Evolutionary conservation across 1,139 yeast species (phyloP).

Genomic region (Yamadazyma sp.): DNA sequence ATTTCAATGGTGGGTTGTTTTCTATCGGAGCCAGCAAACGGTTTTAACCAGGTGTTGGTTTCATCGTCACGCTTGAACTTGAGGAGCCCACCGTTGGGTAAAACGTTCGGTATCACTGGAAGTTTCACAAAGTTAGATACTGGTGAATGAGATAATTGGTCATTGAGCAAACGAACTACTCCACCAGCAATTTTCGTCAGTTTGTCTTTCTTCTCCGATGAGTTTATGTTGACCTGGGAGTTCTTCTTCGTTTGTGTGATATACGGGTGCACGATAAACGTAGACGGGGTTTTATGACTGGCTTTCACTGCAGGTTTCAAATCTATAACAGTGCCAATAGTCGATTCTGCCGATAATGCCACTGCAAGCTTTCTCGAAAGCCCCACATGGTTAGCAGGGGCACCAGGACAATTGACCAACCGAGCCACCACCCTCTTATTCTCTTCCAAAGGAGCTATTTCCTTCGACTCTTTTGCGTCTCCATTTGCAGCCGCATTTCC

Average conservation of each 20-base stretch:
- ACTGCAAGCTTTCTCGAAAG: constrained; percentile 57
- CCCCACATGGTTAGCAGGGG: constrained; percentile 51
- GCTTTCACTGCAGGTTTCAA: constrained; percentile 51
- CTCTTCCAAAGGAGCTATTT: constrained; percentile 26
- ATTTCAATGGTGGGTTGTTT: constrained; percentile 41
- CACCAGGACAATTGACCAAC: constrained; percentile 36
- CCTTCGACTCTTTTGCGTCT: constrained; percentile 11
- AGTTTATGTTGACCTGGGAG: constrained; percentile 27
- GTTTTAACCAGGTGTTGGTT: constrained; percentile 45
- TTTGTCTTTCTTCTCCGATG: constrained; percentile 31
- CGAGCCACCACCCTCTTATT: constrained; percentile 54
- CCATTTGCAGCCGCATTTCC: not conserved
- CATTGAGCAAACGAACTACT: constrained; percentile 16
- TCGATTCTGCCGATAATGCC: constrained; percentile 53
- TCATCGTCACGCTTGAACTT: constrained; percentile 50
- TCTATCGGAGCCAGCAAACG: constrained; percentile 24
- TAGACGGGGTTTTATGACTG: constrained; percentile 39
- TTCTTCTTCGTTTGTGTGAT: constrained; percentile 42
- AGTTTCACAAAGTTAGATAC: constrained; percentile 49
- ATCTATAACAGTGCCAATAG: constrained; percentile 55
- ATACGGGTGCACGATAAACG: constrained; percentile 55
- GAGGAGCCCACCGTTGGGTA: constrained; percentile 66
- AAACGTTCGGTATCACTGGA: constrained; percentile 47
- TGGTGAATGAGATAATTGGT: constrained; percentile 23
- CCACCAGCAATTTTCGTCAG: constrained; percentile 17